Conservation (phyloP, 176 grass and related monocot species). For the Rhynchospora breviuscula region DNA sequence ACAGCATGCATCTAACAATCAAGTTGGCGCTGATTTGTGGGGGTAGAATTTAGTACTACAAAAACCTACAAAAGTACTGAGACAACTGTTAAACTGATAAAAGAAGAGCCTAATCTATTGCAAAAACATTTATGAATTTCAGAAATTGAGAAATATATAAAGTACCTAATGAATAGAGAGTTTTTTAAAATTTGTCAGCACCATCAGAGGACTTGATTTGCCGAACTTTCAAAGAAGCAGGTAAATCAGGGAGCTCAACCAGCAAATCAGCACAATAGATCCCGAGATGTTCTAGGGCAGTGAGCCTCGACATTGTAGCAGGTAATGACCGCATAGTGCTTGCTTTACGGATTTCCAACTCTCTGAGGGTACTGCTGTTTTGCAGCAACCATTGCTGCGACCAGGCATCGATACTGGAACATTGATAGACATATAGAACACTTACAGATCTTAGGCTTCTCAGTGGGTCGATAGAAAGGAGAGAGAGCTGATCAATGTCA, state of each 20-base stretch:
- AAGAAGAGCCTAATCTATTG: too few species aligned
- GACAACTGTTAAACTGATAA: too few species aligned
- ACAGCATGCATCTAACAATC: too few species aligned
- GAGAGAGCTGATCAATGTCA: conserved; percentile 26
- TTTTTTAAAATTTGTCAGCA: too few species aligned
- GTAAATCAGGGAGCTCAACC: conserved; percentile 21
- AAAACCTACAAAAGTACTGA: too few species aligned
- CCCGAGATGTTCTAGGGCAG: not conserved
- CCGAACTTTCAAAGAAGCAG: not conserved
- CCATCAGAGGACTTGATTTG: not conserved
- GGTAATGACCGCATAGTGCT: conserved; percentile 23
- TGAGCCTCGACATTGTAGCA: not conserved
- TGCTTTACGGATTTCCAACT: not conserved
- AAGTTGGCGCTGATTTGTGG: too few species aligned
- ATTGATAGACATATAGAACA: not conserved
- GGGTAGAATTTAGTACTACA: too few species aligned
- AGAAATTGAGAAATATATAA: too few species aligned
- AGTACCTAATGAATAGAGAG: too few species aligned
- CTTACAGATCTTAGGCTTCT: conserved; percentile 22
- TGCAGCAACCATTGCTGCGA: conserved; percentile 36
- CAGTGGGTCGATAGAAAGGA: conserved; percentile 25
- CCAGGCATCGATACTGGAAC: not conserved
- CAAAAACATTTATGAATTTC: too few species aligned
- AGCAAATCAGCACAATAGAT: not conserved
- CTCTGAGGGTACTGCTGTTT: conserved; percentile 4